phyloP scores from a whole-genome alignment of 306 rosid genomes.

The Sicyos baderoa region DNA sequence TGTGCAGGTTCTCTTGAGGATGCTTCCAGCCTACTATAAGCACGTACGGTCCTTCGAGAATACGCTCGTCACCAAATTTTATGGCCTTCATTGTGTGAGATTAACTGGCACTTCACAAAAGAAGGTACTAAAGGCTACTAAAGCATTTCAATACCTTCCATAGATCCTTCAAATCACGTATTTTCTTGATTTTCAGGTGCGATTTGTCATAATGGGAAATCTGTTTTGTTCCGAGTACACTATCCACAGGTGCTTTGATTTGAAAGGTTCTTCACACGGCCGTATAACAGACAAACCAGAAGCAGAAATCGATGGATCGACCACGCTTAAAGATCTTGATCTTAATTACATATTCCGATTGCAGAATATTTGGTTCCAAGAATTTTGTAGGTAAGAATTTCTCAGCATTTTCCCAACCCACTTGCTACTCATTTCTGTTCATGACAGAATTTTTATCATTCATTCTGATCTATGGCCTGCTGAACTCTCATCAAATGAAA shows the following conservation, averaged over 20 bases:
- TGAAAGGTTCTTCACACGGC: slow-evolving; percentile 91
- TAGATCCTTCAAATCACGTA: slow-evolving; percentile 5
- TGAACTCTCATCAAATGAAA: background rate
- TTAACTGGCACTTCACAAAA: slow-evolving; percentile 64
- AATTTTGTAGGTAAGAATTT: slow-evolving; percentile 58
- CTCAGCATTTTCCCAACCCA: background rate
- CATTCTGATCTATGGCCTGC: background rate
- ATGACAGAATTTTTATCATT: background rate
- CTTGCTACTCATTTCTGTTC: background rate
- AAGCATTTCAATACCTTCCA: background rate
- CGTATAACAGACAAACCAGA: slow-evolving; percentile 72
- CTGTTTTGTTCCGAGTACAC: slow-evolving; percentile 61
- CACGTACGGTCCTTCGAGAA: slow-evolving; percentile 80
- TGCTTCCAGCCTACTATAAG: slow-evolving; percentile 92
- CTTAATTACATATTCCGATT: slow-evolving; percentile 72
- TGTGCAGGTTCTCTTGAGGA: slow-evolving; percentile 68
- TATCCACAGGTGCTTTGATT: slow-evolving; percentile 81
- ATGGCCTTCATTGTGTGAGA: slow-evolving; percentile 81
- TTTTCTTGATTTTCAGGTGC: slow-evolving; percentile 47
- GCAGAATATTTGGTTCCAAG: slow-evolving; percentile 75
- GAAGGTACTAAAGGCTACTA: slow-evolving; percentile 48
- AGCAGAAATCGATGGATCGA: slow-evolving; percentile 64
- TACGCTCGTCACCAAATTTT: slow-evolving; percentile 83
- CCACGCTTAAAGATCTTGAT: slow-evolving; percentile 91
- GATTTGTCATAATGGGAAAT: slow-evolving; percentile 95